Evolutionary conservation across 176 grass and related monocot genomes (phyloP).

Genomic region (Triticum aestivum): IWGSC_CS_RefSeq_v2.1 NC_057806.1:626576189-626576688

Average conservation of each 20-base stretch:
- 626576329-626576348: background rate
- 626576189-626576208: background rate
- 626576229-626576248: background rate
- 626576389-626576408: background rate
- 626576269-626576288: background rate
- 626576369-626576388: background rate
- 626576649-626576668: background rate
- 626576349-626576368: background rate
- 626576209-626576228: background rate
- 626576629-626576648: background rate
- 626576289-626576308: background rate
- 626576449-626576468: slow-evolving; percentile 34
- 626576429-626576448: background rate
- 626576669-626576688: background rate
- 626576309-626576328: background rate
- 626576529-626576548: slow-evolving; percentile 55
- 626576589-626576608: background rate
- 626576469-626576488: slow-evolving; percentile 74
- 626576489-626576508: slow-evolving; percentile 76
- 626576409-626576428: slow-evolving; percentile 1
- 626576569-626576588: background rate
- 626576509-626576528: slow-evolving; percentile 76
- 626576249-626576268: background rate
- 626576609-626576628: background rate
- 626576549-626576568: background rate